Evolutionary conservation across 768 basidiomycete genomes (phyloP), one percentile per base, ranked within the genome.

Genomic region (Boletellus emodensis): DNA sequence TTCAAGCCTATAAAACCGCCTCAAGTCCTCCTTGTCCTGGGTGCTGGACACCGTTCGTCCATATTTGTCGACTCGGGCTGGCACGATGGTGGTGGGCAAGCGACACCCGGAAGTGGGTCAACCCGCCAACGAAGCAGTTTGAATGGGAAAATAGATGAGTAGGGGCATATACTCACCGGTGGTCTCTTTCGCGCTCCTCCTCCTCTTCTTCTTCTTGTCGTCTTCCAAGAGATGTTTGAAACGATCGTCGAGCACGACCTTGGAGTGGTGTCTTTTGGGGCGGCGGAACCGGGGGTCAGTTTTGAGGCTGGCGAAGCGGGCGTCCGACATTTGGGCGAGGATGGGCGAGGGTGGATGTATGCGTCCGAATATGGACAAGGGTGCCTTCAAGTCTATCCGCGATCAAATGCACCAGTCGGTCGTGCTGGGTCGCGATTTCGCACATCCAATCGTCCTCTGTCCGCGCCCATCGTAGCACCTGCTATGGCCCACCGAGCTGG

Each of bases 211-310:
- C 38, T 60, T 63, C 50, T 75, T 74, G 48, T 68, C 72, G 13
- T 74, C 70, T 50, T 78, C 72, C 39, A 97, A 82, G 17, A 96
- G 77, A 48, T 77, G 72, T 67, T 87, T 90, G 78, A 98, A 99
- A 20, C 96, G 84, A 11, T 93, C 85, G 66, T 99, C 96, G 34
- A 97, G 80, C 46, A 87, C 80, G 46, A 96, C 85, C 69, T 94
- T 96, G 56, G 81, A 73, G 50, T 83, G 73, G 33, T 85, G 82
- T 68, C 85, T 90, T 65, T 83, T 89, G 2, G 90, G 88, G 30
- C 81, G 79, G 22, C 94, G 78, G 73, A 99, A 99, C 43, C 96
- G 83, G 40, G 96, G 96, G 66, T 99, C 95, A 13, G 91, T 83
- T 64, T 82, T 85, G 48, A 97, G 75, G 46, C 89, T 77, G 17